Base-by-base conservation (phyloP, 768 basidiomycete species). In the Hortiboletus campestris region DNA sequence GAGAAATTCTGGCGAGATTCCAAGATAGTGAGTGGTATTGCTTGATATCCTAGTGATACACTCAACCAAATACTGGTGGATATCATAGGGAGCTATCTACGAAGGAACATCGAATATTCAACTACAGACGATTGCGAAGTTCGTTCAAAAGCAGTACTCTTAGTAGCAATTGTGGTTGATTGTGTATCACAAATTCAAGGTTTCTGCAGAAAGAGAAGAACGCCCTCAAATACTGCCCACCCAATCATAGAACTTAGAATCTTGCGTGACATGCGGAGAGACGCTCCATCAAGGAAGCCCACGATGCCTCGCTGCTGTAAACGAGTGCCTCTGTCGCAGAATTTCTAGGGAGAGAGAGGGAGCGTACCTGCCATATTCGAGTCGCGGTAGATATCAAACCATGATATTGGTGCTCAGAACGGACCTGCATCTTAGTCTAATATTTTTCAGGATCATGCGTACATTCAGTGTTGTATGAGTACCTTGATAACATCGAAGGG, bases 51-150 rank as follows among this genome's bases (percentile, higher is more conserved):
- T 48, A 35, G 7, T 17, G 45, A 25, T 16, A 10, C 13, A 10
- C n/a, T 12, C 34, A 39, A 41, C 53, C 63, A 22, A 60, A 57
- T 4, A 55, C 25, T 52, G 6, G 12, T 48, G 2, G 53, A 34
- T 39, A 20, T 51, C 52, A 19, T 55, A 93, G 90, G 91, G 92
- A 28, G 89, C 91, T 2, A 93, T 94, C 49, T 94, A 94, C 63
- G 92, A 94, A 66, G 94, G 96, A 38, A 98, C 96, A 42, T 93
- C 89, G n/a, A 99, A 98, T 70, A 98, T 99, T 55, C 97, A 98
- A 71, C 77, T 98, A 34, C 88, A 95, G 73, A 99, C 97, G 0
- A 97, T 99, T 64, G 91, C 94, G 6, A 96, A 89, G 74, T 85
- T 89, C 58, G 82, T 96, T 52, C 89, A 94, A 71, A 91, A 91